Evolutionary conservation across 495 filamentous ascomycete genomes (phyloP).

Genomic region (Copromyces sp.): DNA sequence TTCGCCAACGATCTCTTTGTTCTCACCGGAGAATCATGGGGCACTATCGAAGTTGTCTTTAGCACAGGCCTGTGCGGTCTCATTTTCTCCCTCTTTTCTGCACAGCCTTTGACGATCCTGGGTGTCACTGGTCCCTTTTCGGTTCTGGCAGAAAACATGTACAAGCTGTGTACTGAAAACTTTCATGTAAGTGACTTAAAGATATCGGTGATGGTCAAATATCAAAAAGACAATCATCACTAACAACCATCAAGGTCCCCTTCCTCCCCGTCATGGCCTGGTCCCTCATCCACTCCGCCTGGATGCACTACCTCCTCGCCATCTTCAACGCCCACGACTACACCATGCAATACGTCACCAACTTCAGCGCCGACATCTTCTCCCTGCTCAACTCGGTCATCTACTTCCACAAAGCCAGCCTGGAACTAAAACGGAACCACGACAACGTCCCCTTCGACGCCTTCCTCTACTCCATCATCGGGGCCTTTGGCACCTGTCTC

Average conservation of each 20-base stretch:
- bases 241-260: slow-evolving; percentile 36
- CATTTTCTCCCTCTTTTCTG: slow-evolving; percentile 56
- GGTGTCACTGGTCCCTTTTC: slow-evolving; percentile 69
- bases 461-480: slow-evolving; percentile 62
- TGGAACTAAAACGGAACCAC: slow-evolving; percentile 56
- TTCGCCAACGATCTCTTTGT: slow-evolving; percentile 63
- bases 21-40: slow-evolving; percentile 56
- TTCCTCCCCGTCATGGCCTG: slow-evolving; percentile 68
- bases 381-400: slow-evolving; percentile 63
- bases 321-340: slow-evolving; percentile 67
- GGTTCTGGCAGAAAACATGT: slow-evolving; percentile 62
- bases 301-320: slow-evolving; percentile 61
- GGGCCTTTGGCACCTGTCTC: slow-evolving; percentile 58
- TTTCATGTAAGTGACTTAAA: slow-evolving; percentile 39
- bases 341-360: slow-evolving; percentile 71
- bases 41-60: slow-evolving; percentile 62
- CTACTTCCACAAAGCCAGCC: slow-evolving; percentile 65
- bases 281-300: slow-evolving; percentile 59
- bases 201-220: background rate
- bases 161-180: slow-evolving; percentile 43
- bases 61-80: slow-evolving; percentile 59
- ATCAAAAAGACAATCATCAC: background rate
- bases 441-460: slow-evolving; percentile 50
- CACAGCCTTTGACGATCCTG: slow-evolving; percentile 61
- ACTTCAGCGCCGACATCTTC: slow-evolving; percentile 62